These are phyloP conservation scores for Metschnikowia drakensbergensis DNA, from an alignment of 805 yeast species.

Conservation along the genomic window DNA sequence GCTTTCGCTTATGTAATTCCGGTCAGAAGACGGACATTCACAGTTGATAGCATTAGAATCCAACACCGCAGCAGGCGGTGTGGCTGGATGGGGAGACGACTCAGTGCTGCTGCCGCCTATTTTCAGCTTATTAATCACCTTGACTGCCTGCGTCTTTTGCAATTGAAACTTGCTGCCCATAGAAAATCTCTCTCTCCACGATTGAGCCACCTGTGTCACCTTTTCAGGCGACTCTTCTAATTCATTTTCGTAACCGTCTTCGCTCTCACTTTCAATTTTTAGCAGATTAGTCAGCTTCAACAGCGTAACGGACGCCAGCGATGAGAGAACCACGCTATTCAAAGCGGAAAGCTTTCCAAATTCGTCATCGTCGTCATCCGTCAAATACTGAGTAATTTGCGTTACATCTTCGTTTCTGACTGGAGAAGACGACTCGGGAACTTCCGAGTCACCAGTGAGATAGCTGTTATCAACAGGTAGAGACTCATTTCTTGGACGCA, in stretches of 20 bases:
- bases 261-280: constrained; percentile 13
- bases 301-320: constrained; percentile 5
- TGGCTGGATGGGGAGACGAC: constrained; percentile 7
- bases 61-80: constrained; percentile 4
- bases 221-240: constrained; percentile 42
- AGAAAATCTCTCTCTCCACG: constrained; percentile 16
- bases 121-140: constrained; percentile 1
- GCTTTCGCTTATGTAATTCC: constrained; percentile 14
- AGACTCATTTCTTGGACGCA: not conserved
- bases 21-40: constrained; percentile 15
- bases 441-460: constrained; percentile 29
- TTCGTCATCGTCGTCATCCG: constrained; percentile 17
- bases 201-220: constrained; percentile 4
- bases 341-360: constrained; percentile 9
- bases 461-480: constrained; percentile 7
- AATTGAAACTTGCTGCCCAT: constrained; percentile 6
- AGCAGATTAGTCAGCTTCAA: constrained; percentile 7
- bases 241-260: constrained; percentile 33
- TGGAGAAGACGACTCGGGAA: constrained; percentile 31
- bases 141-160: constrained; percentile 4
- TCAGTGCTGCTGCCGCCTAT: constrained; percentile 4
- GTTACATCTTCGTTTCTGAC: constrained; percentile 10
- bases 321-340: constrained; percentile 8
- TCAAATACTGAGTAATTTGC: constrained; percentile 11
- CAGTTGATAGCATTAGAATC: not conserved